Conservation (phyloP, 768 basidiomycete genomes). For the Daedaleopsis sinensis region DNA sequence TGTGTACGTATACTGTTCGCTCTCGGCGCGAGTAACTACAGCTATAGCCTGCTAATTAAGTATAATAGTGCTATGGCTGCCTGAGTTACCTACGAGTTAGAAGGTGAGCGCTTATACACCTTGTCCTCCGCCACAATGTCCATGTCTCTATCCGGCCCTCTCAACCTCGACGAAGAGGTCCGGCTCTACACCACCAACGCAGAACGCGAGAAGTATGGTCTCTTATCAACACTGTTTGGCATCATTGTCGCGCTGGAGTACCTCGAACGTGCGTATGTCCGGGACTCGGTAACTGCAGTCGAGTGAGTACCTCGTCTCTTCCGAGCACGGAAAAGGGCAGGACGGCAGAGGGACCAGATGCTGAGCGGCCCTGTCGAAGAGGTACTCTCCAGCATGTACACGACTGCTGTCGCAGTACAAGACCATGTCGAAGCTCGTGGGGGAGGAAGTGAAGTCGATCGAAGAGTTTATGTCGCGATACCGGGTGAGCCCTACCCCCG, state of each 20-base stretch:
- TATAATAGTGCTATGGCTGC: too few relatives aligned
- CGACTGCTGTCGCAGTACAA: conserved; percentile 95
- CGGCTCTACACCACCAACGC: conserved; percentile 85
- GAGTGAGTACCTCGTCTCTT: conserved; percentile 60
- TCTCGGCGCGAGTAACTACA: too few relatives aligned
- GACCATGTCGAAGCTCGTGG: conserved; percentile 94
- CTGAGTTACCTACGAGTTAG: too few relatives aligned
- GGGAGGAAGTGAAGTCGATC: conserved; percentile 81
- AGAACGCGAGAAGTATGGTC: conserved; percentile 87
- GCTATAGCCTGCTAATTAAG: too few relatives aligned
- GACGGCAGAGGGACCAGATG: conserved; percentile 10
- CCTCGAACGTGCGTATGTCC: conserved; percentile 92
- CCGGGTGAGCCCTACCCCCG: conserved; percentile 51
- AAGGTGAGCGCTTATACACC: conserved; percentile 5
- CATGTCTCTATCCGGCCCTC: conserved; percentile 38
- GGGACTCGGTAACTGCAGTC: conserved; percentile 87
- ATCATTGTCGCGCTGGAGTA: conserved; percentile 93
- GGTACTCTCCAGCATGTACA: conserved; percentile 96
- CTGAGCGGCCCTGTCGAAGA: conserved; percentile 45
- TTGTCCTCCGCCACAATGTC: conserved; percentile 36
- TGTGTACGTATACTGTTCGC: too few relatives aligned
- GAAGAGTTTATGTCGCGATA: conserved; percentile 93
- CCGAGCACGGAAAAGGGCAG: background rate
- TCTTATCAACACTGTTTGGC: conserved; percentile 87
- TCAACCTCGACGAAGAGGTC: conserved; percentile 90